A percentile compares a stretch with the other conserved stretches of the same genome.
Conservation (phyloP, 2,329 filamentous ascomycete genomes). For the Monosporascus sp. region DNA sequence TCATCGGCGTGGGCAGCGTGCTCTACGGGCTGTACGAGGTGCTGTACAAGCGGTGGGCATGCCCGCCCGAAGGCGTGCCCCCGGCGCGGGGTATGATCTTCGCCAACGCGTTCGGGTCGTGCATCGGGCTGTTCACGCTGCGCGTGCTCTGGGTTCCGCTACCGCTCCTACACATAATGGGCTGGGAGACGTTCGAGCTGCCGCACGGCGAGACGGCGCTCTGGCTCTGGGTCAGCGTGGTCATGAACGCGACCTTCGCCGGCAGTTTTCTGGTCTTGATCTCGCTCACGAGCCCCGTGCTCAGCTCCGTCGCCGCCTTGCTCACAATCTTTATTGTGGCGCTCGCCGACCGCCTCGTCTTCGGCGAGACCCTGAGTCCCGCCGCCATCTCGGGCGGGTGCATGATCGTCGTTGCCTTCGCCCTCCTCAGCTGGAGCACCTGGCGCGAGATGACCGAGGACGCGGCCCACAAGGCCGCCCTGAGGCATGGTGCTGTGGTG, state of each 20-base stretch:
- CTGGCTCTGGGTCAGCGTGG: constrained; percentile 73
- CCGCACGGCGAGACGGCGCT: constrained; percentile 72
- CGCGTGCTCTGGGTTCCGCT: constrained; percentile 87
- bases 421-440: constrained; percentile 84
- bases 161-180: constrained; percentile 72
- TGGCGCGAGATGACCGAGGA: constrained; percentile 92
- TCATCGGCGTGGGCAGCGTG: constrained; percentile 86
- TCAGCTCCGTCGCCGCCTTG: constrained; percentile 86
- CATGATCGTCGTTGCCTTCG: constrained; percentile 82
- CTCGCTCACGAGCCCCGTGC: constrained; percentile 83
- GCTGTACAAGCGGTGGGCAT: constrained; percentile 87
- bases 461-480: constrained; percentile 50
- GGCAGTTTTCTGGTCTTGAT: constrained; percentile 92
- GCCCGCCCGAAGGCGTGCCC: constrained; percentile 82
- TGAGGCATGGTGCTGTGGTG: constrained; percentile 13
- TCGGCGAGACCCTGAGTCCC: constrained; percentile 66
- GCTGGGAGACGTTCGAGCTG: constrained; percentile 76
- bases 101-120: constrained; percentile 82
- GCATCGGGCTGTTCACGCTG: constrained; percentile 84
- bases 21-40: constrained; percentile 97
- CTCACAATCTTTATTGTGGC: constrained; percentile 97
- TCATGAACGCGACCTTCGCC: constrained; percentile 87
- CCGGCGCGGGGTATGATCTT: constrained; percentile 92
- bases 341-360: constrained; percentile 81
- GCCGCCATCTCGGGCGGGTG: constrained; percentile 77